Percentiles rank a stretch among this genome's conserved stretches.
Conservation (phyloP, 1,284 basidiomycete genomes). For the Neonothopanus nambi region DNA sequence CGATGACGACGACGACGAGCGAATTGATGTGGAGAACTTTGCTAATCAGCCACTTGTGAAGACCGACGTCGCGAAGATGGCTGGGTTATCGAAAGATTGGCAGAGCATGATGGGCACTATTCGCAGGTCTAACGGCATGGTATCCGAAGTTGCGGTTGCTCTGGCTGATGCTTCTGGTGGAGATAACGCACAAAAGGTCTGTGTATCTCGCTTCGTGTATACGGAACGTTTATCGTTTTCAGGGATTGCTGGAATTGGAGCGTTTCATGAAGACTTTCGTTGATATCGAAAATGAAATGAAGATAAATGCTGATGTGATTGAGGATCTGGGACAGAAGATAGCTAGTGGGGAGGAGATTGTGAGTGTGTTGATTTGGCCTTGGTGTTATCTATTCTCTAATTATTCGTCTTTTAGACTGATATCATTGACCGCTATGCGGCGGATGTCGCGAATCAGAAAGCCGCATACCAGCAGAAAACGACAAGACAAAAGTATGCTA, state of each 20-base stretch:
- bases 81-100: constrained; percentile 64
- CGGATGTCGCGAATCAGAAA: constrained; percentile 40
- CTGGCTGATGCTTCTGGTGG: constrained; percentile 63
- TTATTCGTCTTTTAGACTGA: constrained; percentile 39
- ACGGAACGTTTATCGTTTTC: constrained; percentile 8
- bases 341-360: constrained; percentile 54
- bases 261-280: constrained; percentile 63
- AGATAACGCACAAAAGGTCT: constrained; percentile 53
- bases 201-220: constrained; percentile 8
- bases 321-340: constrained; percentile 57
- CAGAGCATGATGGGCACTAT: constrained; percentile 46
- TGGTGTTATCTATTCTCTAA: background rate
- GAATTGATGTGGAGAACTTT: constrained; percentile 59
- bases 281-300: constrained; percentile 63
- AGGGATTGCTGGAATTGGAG: constrained; percentile 65
- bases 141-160: constrained; percentile 56
- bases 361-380: constrained; percentile 34
- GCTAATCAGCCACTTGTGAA: constrained; percentile 60
- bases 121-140: constrained; percentile 44
- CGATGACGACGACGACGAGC: constrained; percentile 44
- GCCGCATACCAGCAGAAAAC: constrained; percentile 60
- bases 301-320: constrained; percentile 53
- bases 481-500: constrained; percentile 73
- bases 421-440: constrained; percentile 46
- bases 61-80: constrained; percentile 49